phyloP scores from a whole-genome alignment of 2,329 filamentous ascomycete species.

The Sphaerulina populicola region DNA sequence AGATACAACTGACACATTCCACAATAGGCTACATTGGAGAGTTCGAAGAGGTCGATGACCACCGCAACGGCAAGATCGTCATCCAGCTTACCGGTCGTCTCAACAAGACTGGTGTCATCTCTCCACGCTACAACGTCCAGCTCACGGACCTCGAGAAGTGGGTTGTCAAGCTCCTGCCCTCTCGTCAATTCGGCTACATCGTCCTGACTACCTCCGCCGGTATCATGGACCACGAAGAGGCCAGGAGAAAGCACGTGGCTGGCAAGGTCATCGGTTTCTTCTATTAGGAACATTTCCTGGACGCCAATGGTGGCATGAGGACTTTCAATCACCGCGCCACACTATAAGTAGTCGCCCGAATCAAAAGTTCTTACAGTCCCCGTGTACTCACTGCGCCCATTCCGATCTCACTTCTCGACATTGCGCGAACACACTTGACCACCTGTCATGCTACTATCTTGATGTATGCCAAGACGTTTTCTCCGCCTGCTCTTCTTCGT shows the following conservation, averaged over 20 bases:
- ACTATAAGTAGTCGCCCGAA: conserved; percentile 16
- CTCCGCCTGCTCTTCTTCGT: not conserved
- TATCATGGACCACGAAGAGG: conserved; percentile 99
- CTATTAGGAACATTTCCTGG: conserved; percentile 52
- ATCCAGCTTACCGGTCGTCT: conserved; percentile 98
- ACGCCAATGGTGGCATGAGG: conserved; percentile 7
- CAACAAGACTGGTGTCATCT: conserved; percentile 99
- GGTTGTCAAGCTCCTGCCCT: conserved; percentile 97
- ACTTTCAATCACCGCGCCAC: conserved; percentile 13
- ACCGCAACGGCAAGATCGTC: conserved; percentile 99
- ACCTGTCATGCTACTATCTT: no score
- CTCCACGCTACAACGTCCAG: conserved; percentile 97
- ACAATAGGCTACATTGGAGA: conserved; percentile 89
- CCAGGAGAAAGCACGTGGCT: conserved; percentile 94
- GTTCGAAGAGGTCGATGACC: conserved; percentile 99
- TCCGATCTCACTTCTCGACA: not conserved
- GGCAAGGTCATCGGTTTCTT: conserved; percentile 99
- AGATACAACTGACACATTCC: conserved; percentile 51
- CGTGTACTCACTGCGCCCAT: not conserved
- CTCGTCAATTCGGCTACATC: conserved; percentile 99
- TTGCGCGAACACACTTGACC: no score
- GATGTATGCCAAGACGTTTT: not conserved
- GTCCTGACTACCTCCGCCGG: conserved; percentile 98
- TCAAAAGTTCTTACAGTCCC: conserved; percentile 17
- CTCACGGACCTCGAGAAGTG: conserved; percentile 98